These are phyloP conservation scores for Penicillium fimorum DNA, from an alignment of 495 filamentous ascomycete species.

Conservation along the genomic window DNA sequence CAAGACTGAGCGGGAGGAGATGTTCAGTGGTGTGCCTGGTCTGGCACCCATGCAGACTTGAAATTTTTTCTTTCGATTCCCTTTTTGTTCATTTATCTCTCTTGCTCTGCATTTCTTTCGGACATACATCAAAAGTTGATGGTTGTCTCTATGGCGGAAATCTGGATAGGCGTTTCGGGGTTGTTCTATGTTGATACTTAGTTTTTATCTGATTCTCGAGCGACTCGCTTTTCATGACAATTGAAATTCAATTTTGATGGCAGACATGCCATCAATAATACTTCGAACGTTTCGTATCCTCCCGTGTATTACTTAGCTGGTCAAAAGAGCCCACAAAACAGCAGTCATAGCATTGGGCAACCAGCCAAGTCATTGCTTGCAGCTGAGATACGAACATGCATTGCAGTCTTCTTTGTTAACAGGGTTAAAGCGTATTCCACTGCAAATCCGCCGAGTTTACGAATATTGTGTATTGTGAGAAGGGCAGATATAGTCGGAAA, in stretches of 20 bases:
- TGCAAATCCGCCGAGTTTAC: background rate
- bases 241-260: background rate
- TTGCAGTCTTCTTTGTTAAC: background rate
- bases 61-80: background rate
- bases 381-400: background rate
- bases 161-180: conserved; percentile 23
- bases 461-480: background rate
- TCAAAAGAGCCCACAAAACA: background rate
- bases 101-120: background rate
- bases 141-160: conserved; percentile 13
- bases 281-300: background rate
- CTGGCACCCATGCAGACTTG: conserved; percentile 59
- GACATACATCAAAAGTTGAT: conserved; percentile 10
- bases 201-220: conserved; percentile 14
- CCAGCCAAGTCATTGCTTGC: background rate
- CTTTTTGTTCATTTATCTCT: conserved; percentile 1
- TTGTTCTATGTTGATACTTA: conserved; percentile 13
- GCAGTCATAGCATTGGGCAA: background rate
- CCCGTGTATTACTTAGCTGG: background rate
- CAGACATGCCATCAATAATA: background rate
- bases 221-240: conserved; percentile 15
- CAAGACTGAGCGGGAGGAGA: conserved; percentile 96
- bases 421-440: background rate
- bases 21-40: conserved; percentile 90
- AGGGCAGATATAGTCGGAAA: background rate